A percentile compares a stretch with the other conserved stretches of the same genome.
These are phyloP conservation scores for Colletotrichum salicis DNA, from an alignment of 2,329 filamentous ascomycete species.

Conservation along the genomic window DNA sequence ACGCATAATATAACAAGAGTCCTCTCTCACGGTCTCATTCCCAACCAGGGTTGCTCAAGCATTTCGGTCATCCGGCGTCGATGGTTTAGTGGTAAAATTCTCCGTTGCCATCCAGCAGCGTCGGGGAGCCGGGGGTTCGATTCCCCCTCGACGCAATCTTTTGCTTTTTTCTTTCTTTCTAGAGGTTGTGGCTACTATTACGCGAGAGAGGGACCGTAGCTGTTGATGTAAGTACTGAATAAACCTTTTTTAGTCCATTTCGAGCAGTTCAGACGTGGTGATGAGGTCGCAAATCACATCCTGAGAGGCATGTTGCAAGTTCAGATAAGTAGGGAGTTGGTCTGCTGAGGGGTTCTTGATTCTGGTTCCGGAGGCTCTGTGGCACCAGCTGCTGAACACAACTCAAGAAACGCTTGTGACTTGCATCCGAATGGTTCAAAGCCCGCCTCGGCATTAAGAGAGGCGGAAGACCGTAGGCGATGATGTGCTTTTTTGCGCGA, in stretches of 20 bases:
- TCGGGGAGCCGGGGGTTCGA: constrained; percentile 23
- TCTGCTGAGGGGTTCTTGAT: background rate
- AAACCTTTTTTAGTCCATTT: background rate
- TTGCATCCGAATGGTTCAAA: background rate
- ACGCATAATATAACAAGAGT: background rate
- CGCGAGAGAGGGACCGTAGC: background rate
- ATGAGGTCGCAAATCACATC: background rate
- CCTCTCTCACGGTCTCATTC: background rate
- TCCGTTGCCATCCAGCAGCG: constrained; percentile 19
- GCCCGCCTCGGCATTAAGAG: too few species aligned
- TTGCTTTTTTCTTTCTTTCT: background rate
- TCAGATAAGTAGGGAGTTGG: background rate
- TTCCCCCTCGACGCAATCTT: constrained; percentile 13
- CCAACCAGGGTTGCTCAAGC: background rate
- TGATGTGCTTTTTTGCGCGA: background rate
- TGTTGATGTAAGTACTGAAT: background rate
- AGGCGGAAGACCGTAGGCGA: background rate
- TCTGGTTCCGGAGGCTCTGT: too few species aligned
- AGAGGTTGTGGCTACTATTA: too few species aligned
- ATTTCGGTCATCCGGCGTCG: background rate
- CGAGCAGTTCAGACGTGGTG: too few species aligned
- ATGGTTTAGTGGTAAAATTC: constrained; percentile 27
- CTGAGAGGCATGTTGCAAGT: background rate
- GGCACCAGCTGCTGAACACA: too few species aligned
- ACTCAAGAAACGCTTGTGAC: background rate